phyloP scores from a whole-genome alignment of 2,329 filamentous ascomycete species.

The Phialophora chinensis region DNA sequence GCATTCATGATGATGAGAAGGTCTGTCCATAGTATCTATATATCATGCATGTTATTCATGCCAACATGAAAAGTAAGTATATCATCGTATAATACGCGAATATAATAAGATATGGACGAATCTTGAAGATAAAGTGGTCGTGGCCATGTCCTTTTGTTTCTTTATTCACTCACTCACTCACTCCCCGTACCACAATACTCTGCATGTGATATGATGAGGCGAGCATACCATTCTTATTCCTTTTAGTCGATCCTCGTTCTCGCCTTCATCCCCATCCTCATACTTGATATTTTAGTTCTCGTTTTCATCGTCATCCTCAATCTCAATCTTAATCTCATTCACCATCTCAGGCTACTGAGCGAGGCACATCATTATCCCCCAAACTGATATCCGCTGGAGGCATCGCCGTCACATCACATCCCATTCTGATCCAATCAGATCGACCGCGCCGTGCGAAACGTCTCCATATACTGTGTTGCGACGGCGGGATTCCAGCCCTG shows the following conservation, averaged over 20 bases:
- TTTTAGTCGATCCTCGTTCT: not conserved
- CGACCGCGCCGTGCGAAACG: not conserved
- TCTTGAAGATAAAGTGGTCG: too few species aligned
- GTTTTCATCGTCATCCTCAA: not conserved
- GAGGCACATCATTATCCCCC: too few species aligned
- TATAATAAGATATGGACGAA: too few species aligned
- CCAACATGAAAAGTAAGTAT: too few species aligned
- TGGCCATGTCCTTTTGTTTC: not conserved
- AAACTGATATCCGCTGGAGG: too few species aligned
- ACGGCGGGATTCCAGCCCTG: slow-evolving; percentile 11
- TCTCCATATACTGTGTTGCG: slow-evolving; percentile 11
- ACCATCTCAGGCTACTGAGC: not conserved
- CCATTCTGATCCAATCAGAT: not conserved
- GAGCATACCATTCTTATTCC: too few species aligned
- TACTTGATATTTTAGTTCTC: too few species aligned
- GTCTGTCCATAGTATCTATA: too few species aligned
- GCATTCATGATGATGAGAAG: too few species aligned
- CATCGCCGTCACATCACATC: too few species aligned
- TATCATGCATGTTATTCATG: too few species aligned
- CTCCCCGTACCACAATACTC: not conserved
- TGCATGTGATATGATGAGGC: not conserved
- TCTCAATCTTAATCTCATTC: not conserved
- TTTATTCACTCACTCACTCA: not conserved
- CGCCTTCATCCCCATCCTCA: not conserved
- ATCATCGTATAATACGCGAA: too few species aligned